These are phyloP conservation scores for Aspergillus sp. DNA, from an alignment of 2,329 filamentous ascomycete genomes.

Conservation along the genomic window DNA sequence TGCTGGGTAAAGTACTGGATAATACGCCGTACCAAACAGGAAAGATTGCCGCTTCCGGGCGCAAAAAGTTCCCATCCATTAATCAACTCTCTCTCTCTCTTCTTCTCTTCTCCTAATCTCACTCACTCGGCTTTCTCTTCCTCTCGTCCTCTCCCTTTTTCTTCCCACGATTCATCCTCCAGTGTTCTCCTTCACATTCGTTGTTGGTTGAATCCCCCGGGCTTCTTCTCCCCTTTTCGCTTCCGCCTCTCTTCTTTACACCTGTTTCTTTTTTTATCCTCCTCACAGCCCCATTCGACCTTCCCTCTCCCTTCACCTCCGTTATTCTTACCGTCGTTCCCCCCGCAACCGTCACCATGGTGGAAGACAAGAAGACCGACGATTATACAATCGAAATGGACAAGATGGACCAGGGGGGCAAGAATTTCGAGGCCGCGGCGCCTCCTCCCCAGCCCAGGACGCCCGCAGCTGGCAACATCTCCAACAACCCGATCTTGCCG, in stretches of 20 bases:
- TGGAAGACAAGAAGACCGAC: constrained; percentile 83
- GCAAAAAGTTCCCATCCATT: background rate
- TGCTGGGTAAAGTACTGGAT: too few species aligned
- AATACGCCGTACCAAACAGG: background rate
- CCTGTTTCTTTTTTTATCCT: background rate
- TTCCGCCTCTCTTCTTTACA: background rate
- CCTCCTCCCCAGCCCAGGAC: constrained; percentile 38
- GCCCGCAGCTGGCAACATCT: constrained; percentile 48
- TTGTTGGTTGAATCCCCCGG: background rate
- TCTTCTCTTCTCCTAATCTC: background rate
- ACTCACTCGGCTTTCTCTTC: background rate
- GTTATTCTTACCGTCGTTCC: background rate
- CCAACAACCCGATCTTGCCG: constrained; percentile 75
- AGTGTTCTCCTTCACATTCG: background rate
- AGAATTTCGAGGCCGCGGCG: constrained; percentile 44
- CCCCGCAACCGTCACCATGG: constrained; percentile 55
- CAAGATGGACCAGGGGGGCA: constrained; percentile 54
- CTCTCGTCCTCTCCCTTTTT: background rate
- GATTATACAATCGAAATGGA: constrained; percentile 72
- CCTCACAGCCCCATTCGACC: background rate
- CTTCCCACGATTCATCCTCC: background rate
- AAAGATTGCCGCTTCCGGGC: constrained; percentile 1
- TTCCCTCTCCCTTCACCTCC: background rate
- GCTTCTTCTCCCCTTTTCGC: background rate
- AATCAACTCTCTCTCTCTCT: background rate